Evolutionary conservation across 305 asterid species (phyloP), one percentile per base, ranked within the genome.

Genomic region (Vinca major): DNA sequence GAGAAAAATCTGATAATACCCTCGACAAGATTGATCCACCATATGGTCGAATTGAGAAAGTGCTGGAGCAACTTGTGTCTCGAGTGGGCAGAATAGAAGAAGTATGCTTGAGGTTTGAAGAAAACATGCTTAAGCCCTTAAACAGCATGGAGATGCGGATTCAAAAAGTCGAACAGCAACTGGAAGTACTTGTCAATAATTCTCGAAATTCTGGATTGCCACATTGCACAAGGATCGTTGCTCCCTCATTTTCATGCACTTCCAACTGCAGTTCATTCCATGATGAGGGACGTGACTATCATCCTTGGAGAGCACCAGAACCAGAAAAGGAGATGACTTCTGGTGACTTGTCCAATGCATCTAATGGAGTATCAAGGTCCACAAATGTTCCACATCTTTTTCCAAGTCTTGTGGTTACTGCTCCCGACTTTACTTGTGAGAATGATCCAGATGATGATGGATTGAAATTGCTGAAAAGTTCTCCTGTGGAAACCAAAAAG

Each of bases 41-140:
- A 4, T 71, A 73, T 11, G 78, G 66, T 48, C 79, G 71, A 56
- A 78, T 87, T 71, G 94, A 86, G 80, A 82, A 76, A 70, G 75
- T 87, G 66, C 67, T 92, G 82, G 95, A 85, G 67, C 95, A 82
- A 76, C 87, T 90, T 56, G 75, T 86, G 74, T 80, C 86, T 73
- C 87, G 96, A 70, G 83, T 89, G 70, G 82, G 84, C 78, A 81
- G 82, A 79, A 84, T 93, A 70, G 97, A 93, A 81, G 93, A 89
- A 81, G 75, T 82, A 70, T 90, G 85, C 81, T 80, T 84, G 83
- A 87, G 94, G 75, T 87, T 93, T 58, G 98, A 93, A 81, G 94
- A 86, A 79, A 86, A 83, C 79, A 71, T 93, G 85, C 75, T 90
- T 84, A 84, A 78, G 84, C 97, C 97, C 80, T 82, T 93, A 63